A percentile compares a stretch with the other conserved stretches of the same genome.
These are phyloP conservation scores for Botryosphaeria dothidea DNA, from an alignment of 2,329 filamentous ascomycete genomes.

Conservation along the genomic window DNA sequence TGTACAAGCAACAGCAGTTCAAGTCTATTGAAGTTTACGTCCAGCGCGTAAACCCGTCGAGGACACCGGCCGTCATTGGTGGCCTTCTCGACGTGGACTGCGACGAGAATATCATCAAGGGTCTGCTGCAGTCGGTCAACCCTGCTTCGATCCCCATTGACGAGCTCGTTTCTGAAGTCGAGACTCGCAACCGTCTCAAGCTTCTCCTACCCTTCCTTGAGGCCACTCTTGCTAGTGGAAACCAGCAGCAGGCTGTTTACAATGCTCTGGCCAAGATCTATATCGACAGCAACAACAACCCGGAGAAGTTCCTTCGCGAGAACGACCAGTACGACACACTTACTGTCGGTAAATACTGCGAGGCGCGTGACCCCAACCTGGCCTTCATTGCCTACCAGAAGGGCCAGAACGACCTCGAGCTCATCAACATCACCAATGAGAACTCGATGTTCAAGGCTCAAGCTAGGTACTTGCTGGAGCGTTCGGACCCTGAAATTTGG, in stretches of 20 bases:
- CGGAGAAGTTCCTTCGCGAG: conserved; percentile 95
- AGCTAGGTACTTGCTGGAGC: conserved; percentile 89
- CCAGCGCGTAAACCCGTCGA: conserved; percentile 88
- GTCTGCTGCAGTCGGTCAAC: conserved; percentile 80
- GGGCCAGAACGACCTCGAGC: conserved; percentile 94
- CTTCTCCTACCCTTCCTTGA: conserved; percentile 94
- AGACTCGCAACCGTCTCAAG: conserved; percentile 93
- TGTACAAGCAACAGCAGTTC: conserved; percentile 99
- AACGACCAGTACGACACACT: conserved; percentile 96
- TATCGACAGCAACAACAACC: conserved; percentile 98
- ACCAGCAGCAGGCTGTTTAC: conserved; percentile 94
- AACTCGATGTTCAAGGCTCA: conserved; percentile 99
- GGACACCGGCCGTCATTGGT: conserved; percentile 90
- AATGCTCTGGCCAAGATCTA: conserved; percentile 99
- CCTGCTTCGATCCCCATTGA: conserved; percentile 87
- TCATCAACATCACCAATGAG: conserved; percentile 97
- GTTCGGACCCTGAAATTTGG: conserved; percentile 90
- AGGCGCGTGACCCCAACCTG: conserved; percentile 95
- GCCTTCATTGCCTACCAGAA: conserved; percentile 95
- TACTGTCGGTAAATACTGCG: conserved; percentile 93
- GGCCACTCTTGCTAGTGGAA: conserved; percentile 82
- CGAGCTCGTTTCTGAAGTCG: conserved; percentile 91
- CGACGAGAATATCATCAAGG: conserved; percentile 95
- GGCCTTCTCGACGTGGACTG: conserved; percentile 95
- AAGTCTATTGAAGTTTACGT: conserved; percentile 98